A percentile compares a stretch with the other conserved stretches of the same genome.
These are phyloP conservation scores for Aureobasidium leucospermi DNA, from an alignment of 2,329 filamentous ascomycete species.

Conservation along the genomic window DNA sequence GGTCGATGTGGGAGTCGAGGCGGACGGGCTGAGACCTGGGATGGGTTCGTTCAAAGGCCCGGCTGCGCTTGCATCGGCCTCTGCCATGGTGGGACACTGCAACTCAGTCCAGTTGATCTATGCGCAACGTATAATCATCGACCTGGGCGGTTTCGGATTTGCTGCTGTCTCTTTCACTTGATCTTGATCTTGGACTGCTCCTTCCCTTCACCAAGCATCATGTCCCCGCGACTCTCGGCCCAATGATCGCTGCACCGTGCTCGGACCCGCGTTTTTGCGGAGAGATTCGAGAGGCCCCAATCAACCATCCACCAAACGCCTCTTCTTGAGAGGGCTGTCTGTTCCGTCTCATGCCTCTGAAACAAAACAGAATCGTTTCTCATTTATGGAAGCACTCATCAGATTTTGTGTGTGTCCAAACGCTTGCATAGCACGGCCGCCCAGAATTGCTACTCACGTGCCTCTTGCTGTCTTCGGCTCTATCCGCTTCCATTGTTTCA, in stretches of 20 bases:
- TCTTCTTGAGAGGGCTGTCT: background rate
- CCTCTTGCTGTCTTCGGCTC: background rate
- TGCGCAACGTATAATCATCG: background rate
- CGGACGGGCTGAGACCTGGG: background rate
- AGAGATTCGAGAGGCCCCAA: background rate
- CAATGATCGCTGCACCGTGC: slow-evolving; percentile 2
- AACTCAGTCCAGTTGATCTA: slow-evolving; percentile 5
- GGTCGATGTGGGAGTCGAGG: background rate
- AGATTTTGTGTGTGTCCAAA: background rate
- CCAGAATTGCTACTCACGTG: background rate
- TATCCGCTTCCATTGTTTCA: background rate
- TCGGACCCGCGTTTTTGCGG: background rate
- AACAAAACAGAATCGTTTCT: background rate
- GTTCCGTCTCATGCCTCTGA: background rate
- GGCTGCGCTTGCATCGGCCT: slow-evolving; percentile 9
- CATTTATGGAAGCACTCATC: background rate
- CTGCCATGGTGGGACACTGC: slow-evolving; percentile 2
- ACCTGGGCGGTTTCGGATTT: background rate
- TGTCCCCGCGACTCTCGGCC: slow-evolving; percentile 5
- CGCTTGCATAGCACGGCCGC: background rate
- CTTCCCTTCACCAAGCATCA: background rate
- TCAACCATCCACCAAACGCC: background rate
- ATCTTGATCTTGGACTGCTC: background rate
- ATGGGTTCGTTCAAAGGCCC: slow-evolving; percentile 9
- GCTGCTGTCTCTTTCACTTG: background rate